These are phyloP conservation scores for Rugosomyces carneus DNA, from an alignment of 1,284 basidiomycete genomes.

Conservation along the genomic window DNA sequence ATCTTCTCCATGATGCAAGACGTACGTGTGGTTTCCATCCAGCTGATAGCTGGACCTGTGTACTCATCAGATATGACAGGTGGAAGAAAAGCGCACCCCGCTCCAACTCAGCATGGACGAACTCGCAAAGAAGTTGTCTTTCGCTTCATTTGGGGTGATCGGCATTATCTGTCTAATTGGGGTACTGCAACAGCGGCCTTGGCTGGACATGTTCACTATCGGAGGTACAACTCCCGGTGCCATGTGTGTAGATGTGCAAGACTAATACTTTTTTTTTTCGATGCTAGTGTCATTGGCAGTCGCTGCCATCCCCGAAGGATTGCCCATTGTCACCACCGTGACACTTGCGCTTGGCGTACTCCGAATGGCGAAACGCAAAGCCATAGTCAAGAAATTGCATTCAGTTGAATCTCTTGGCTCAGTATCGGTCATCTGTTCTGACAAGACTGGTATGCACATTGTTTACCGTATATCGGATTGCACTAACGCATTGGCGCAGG, in stretches of 20 bases:
- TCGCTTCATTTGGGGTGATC: slow-evolving; percentile 89
- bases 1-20: slow-evolving; percentile 99
- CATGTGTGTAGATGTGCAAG: background rate
- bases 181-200: slow-evolving; percentile 79
- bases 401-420: slow-evolving; percentile 93
- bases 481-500: slow-evolving; percentile 36
- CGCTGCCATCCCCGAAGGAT: slow-evolving; percentile 94
- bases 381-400: slow-evolving; percentile 95
- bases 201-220: slow-evolving; percentile 99
- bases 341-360: slow-evolving; percentile 93
- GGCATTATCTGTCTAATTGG: slow-evolving; percentile 92
- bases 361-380: slow-evolving; percentile 90
- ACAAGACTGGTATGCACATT: slow-evolving; percentile 75
- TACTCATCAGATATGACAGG: slow-evolving; percentile 33
- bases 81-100: slow-evolving; percentile 91
- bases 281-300: slow-evolving; percentile 86
- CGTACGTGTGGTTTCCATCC: slow-evolving; percentile 38
- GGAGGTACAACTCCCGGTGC: slow-evolving; percentile 63
- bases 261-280: background rate
- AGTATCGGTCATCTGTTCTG: slow-evolving; percentile 94
- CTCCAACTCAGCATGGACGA: slow-evolving; percentile 96
- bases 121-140: slow-evolving; percentile 86
- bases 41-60: background rate
- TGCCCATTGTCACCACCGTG: slow-evolving; percentile 96
- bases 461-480: background rate